Percentiles rank a stretch among this genome's conserved stretches.
Conservation (phyloP, 192 early-diverging fungal species). For the Entomortierella lignicola region DNA sequence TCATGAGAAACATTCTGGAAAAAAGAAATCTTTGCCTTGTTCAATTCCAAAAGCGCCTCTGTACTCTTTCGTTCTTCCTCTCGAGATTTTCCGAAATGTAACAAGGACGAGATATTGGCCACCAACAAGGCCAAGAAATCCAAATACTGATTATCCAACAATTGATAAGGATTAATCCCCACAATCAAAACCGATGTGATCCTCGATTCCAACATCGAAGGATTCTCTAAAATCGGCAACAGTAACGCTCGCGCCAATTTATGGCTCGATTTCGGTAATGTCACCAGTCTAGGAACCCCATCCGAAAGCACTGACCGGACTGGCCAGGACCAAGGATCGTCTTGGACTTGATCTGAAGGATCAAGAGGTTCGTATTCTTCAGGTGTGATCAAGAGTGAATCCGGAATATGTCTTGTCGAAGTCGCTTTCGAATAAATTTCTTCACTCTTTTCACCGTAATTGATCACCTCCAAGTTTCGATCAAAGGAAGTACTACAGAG, state of each 20-base stretch:
- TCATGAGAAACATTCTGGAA: constrained; percentile 60
- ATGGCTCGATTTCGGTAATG: constrained; percentile 45
- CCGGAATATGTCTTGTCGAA: constrained; percentile 43
- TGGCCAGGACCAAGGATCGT: constrained; percentile 50
- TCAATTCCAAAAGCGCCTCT: constrained; percentile 46
- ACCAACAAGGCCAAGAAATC: constrained; percentile 48
- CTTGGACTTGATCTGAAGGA: constrained; percentile 16
- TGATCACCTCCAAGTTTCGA: constrained; percentile 24
- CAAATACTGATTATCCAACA: constrained; percentile 43
- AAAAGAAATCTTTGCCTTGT: constrained; percentile 55
- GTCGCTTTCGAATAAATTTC: constrained; percentile 30
- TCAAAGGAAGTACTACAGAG: constrained; percentile 47
- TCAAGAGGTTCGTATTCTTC: constrained; percentile 49
- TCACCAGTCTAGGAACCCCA: constrained; percentile 39
- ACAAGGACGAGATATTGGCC: constrained; percentile 34
- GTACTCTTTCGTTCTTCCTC: constrained; percentile 53
- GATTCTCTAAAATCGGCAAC: constrained; percentile 39
- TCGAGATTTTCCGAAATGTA: constrained; percentile 43
- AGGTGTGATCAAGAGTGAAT: constrained; percentile 38
- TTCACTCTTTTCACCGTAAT: constrained; percentile 28
- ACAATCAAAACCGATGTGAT: constrained; percentile 41
- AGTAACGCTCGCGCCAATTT: constrained; percentile 38
- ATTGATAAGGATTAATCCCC: constrained; percentile 40
- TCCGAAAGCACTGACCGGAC: constrained; percentile 42
- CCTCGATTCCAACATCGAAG: constrained; percentile 32